Percentiles rank a stretch among this genome's conserved stretches.
Evolutionary conservation across 176 grass and related monocot genomes (phyloP).

Genomic region (Rhynchospora pubera): DNA sequence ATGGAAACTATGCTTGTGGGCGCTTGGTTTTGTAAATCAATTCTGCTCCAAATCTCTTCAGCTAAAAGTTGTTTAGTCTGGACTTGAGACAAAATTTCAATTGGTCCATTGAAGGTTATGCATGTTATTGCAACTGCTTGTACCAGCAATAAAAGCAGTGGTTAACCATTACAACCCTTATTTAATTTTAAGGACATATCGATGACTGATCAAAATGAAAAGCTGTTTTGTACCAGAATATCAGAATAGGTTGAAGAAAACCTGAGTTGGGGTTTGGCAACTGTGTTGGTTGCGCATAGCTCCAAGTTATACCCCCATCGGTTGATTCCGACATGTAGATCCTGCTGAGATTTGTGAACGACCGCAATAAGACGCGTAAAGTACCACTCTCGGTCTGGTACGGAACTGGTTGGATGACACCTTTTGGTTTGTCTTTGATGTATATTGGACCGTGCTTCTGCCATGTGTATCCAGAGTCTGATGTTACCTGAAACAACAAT

Average conservation of each 20-base stretch:
- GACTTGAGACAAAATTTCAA: background rate
- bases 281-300: background rate
- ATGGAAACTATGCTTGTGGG: background rate
- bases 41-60: background rate
- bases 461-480: constrained; percentile 32
- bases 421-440: constrained; percentile 21
- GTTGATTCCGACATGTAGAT: constrained; percentile 35
- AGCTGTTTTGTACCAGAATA: background rate
- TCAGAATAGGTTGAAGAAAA: background rate
- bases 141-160: background rate
- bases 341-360: constrained; percentile 3
- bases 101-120: background rate
- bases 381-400: constrained; percentile 13
- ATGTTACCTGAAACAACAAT: constrained; percentile 18
- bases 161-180: background rate
- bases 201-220: background rate
- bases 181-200: background rate
- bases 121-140: background rate
- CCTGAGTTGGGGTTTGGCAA: constrained; percentile 35
- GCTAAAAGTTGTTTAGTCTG: background rate
- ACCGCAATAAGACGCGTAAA: constrained; percentile 18
- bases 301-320: constrained; percentile 31
- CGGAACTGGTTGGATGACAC: constrained; percentile 37
- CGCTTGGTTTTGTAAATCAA: background rate
- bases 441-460: constrained; percentile 26